Percentiles rank a stretch among this genome's conserved stretches.
phyloP scores from a whole-genome alignment of 2,329 filamentous ascomycete species.

The Diplodia corticola region DNA sequence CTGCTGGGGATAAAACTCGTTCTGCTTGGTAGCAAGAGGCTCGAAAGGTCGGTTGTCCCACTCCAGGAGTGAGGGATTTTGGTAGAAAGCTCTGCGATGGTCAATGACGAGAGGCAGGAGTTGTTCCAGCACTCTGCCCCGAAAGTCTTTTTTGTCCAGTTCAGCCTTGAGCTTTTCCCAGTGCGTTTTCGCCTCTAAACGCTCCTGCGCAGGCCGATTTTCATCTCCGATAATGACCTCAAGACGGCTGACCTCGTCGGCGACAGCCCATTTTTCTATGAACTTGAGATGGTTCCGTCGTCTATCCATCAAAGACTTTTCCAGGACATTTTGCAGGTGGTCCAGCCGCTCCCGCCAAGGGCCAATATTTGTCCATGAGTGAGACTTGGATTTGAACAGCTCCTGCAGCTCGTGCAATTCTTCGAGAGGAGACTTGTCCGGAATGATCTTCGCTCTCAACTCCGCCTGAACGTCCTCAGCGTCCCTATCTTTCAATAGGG shows the following conservation, averaged over 20 bases:
- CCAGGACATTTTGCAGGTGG: background rate
- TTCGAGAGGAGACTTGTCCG: slow-evolving; percentile 23
- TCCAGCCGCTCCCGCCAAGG: background rate
- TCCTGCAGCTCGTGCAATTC: background rate
- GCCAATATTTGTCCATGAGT: background rate
- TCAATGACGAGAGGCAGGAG: slow-evolving; percentile 33
- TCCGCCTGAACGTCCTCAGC: background rate
- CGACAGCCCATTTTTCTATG: background rate
- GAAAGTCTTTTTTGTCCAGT: background rate
- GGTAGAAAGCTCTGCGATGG: slow-evolving; percentile 54
- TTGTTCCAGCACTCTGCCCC: background rate
- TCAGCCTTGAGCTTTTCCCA: background rate
- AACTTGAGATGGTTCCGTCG: background rate
- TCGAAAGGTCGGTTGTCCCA: slow-evolving; percentile 74
- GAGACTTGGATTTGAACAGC: background rate
- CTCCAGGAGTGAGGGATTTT: slow-evolving; percentile 54
- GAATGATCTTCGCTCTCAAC: background rate
- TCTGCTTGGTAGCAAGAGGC: slow-evolving; percentile 58
- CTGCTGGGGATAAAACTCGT: slow-evolving; percentile 68
- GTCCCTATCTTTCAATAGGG: background rate
- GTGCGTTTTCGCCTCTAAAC: slow-evolving; percentile 1
- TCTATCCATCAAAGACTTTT: no score
- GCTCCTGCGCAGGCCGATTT: background rate
- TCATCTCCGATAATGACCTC: slow-evolving; percentile 2
- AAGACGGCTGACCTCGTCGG: background rate